Percentiles rank a stretch among this genome's conserved stretches.
Conservation (phyloP, 257 asterid species). For the Nicotiana undulata region DNA sequence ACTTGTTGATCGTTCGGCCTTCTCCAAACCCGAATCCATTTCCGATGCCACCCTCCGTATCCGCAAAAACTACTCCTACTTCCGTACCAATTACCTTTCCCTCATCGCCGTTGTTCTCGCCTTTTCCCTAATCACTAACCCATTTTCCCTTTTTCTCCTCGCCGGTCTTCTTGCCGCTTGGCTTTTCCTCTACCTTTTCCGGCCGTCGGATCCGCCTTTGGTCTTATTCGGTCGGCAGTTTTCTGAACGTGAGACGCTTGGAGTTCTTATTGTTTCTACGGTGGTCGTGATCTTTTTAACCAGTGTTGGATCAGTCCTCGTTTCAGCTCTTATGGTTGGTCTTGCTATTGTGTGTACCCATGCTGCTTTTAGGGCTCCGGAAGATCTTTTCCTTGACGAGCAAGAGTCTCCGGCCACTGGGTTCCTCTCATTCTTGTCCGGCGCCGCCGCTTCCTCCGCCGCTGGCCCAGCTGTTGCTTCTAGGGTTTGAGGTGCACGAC, state of each 20-base stretch:
- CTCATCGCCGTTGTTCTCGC: conserved; percentile 49
- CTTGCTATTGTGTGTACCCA: conserved; percentile 51
- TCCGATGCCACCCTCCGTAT: conserved; percentile 65
- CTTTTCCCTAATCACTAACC: conserved; percentile 55
- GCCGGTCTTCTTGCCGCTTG: conserved; percentile 69
- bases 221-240: conserved; percentile 65
- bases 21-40: conserved; percentile 73
- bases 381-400: conserved; percentile 82
- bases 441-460: conserved; percentile 24
- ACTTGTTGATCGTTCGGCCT: conserved; percentile 60
- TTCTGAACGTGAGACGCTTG: conserved; percentile 71
- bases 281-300: conserved; percentile 64
- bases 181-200: conserved; percentile 81
- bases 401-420: conserved; percentile 69
- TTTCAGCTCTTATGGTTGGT: conserved; percentile 79
- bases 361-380: conserved; percentile 85
- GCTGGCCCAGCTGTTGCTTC: conserved; percentile 23
- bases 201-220: conserved; percentile 79
- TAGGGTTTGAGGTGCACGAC: conserved; percentile 39
- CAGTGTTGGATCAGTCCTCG: conserved; percentile 84
- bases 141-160: conserved; percentile 63
- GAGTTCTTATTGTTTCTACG: conserved; percentile 34
- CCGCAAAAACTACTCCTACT: conserved; percentile 62
- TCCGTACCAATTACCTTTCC: conserved; percentile 62
- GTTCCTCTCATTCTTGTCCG: conserved; percentile 59